Percentiles rank a stretch among this genome's conserved stretches.
These are phyloP conservation scores for Suillus ampliporus DNA, from an alignment of 768 basidiomycete genomes.

Conservation along the genomic window DNA sequence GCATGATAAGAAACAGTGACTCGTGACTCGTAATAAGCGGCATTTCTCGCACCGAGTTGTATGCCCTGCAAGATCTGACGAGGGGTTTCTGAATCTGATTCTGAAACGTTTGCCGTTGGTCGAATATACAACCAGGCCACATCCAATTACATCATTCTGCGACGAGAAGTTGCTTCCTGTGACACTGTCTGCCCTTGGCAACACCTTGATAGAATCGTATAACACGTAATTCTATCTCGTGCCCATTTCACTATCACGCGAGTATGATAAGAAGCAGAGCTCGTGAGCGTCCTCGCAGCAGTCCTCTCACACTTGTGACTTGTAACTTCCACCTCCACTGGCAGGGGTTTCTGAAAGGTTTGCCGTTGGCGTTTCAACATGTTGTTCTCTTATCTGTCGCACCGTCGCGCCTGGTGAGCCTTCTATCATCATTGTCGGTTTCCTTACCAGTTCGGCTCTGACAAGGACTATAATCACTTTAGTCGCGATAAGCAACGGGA, in stretches of 20 bases:
- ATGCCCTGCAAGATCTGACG: no score
- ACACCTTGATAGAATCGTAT: background rate
- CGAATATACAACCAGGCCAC: no score
- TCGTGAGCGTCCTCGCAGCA: background rate
- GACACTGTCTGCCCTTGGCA: no score
- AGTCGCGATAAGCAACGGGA: slow-evolving; percentile 42
- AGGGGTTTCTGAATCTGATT: no score
- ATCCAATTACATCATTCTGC: no score
- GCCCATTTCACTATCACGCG: background rate
- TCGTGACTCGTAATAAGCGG: no score
- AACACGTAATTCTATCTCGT: slow-evolving; percentile 5
- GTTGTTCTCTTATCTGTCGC: slow-evolving; percentile 44
- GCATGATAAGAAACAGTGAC: no score
- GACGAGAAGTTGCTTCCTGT: no score
- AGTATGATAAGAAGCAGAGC: slow-evolving; percentile 7
- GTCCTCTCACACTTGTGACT: background rate
- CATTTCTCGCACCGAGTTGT: no score
- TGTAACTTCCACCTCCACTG: background rate
- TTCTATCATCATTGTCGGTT: background rate
- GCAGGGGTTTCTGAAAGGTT: background rate
- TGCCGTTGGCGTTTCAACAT: slow-evolving; percentile 15
- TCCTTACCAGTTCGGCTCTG: background rate
- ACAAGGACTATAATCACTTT: background rate
- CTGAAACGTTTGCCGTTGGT: no score
- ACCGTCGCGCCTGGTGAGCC: slow-evolving; percentile 43